These are phyloP conservation scores for Fragaria ananassa DNA, from an alignment of 306 rosid species.

Conservation along the genomic window DNA sequence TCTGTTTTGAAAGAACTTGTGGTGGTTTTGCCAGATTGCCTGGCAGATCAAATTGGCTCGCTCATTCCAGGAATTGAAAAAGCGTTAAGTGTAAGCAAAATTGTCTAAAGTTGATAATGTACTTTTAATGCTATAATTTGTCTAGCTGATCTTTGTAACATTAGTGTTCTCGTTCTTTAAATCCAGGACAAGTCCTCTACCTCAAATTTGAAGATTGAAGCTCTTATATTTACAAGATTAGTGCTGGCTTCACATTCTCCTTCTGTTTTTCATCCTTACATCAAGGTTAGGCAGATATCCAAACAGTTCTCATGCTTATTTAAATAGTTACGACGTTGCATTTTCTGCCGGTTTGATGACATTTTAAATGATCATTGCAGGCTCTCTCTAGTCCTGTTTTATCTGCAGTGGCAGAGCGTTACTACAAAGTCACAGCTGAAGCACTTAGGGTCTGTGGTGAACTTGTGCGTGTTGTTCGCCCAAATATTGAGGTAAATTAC, in stretches of 20 bases:
- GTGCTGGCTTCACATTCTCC: conserved; percentile 93
- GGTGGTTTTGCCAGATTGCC: conserved; percentile 95
- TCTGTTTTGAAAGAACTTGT: conserved; percentile 97
- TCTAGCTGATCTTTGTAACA: conserved; percentile 16
- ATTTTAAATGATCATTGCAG: conserved; percentile 34
- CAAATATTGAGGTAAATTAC: conserved; percentile 66
- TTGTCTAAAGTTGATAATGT: conserved; percentile 9
- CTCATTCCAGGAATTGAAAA: conserved; percentile 98
- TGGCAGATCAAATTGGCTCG: conserved; percentile 95
- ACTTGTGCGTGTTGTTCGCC: conserved; percentile 91
- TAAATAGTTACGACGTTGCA: not conserved
- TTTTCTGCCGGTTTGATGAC: not conserved
- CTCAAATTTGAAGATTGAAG: conserved; percentile 97
- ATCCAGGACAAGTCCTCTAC: conserved; percentile 91
- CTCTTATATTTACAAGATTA: conserved; percentile 83
- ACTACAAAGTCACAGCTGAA: conserved; percentile 99
- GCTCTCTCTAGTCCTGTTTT: conserved; percentile 95
- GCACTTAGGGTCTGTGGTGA: conserved; percentile 97
- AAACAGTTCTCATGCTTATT: not conserved
- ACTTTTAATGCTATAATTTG: not conserved
- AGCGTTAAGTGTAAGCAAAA: conserved; percentile 72
- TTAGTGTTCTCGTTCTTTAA: not conserved
- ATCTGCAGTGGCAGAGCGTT: conserved; percentile 96
- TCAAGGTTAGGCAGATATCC: conserved; percentile 50
- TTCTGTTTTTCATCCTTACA: conserved; percentile 88